Percentiles rank a stretch among this genome's conserved stretches.
These are phyloP conservation scores for Cyclotella atomus DNA, from an alignment of 108 stramenopile species.

Conservation along the genomic window DNA sequence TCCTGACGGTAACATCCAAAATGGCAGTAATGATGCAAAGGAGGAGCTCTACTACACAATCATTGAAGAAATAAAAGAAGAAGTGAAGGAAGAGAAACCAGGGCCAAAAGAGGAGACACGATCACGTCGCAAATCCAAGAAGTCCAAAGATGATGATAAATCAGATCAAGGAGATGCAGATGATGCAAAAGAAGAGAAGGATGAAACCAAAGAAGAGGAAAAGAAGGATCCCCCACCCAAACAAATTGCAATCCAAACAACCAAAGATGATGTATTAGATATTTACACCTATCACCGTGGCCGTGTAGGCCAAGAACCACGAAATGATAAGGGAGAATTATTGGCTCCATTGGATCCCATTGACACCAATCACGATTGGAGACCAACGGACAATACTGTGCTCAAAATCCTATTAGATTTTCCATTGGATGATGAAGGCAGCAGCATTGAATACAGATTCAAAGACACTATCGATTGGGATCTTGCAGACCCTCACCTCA, in stretches of 20 bases:
- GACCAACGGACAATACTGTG: slow-evolving; percentile 38
- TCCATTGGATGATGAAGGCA: slow-evolving; percentile 47
- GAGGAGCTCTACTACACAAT: background rate
- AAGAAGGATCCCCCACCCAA: slow-evolving; percentile 4
- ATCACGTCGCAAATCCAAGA: background rate
- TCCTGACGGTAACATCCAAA: no score
- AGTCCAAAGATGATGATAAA: background rate
- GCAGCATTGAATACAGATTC: slow-evolving; percentile 29
- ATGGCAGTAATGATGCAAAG: background rate
- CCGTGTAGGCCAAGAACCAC: slow-evolving; percentile 72
- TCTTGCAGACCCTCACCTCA: slow-evolving; percentile 58
- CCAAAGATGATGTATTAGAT: slow-evolving; percentile 50
- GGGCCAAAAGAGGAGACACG: background rate
- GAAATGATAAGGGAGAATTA: slow-evolving; percentile 66
- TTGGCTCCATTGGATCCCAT: slow-evolving; percentile 57
- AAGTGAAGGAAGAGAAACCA: background rate
- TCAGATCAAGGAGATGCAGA: background rate
- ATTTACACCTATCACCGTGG: slow-evolving; percentile 81
- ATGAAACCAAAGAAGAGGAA: background rate
- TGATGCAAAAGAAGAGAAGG: background rate
- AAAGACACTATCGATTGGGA: slow-evolving; percentile 66
- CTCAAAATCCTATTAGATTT: slow-evolving; percentile 56
- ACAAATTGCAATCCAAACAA: slow-evolving; percentile 16
- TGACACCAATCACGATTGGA: slow-evolving; percentile 70
- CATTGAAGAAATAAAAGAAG: background rate